Evolutionary conservation across 2,329 filamentous ascomycete genomes (phyloP), one percentile per base, ranked within the genome.

Genomic region (Neopestalotiopsis sp.): DNA sequence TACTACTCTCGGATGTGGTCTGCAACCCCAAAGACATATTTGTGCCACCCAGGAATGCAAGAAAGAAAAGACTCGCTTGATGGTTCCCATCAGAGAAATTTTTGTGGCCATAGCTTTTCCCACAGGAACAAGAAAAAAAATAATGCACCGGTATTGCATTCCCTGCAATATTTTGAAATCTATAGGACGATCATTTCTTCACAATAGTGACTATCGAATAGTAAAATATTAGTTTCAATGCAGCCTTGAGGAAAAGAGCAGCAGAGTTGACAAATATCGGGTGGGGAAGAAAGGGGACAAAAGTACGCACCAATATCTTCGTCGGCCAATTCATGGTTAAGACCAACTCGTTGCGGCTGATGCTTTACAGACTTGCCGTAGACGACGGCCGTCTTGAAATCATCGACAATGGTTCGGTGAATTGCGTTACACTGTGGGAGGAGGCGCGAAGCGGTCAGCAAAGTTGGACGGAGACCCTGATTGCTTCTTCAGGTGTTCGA

Each of bases 291-390:
- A 66, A 28, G 53, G 66, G 69, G 69, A 68, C 70, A 71, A 71
- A 73, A 63, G 68, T 67, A 86, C 91, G 84, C 87, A 95, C 94
- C 94, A 82, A 99, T 97, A 84, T 99, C 96, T 84, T 99, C 96
- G 80, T 99, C 96, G 69, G 90, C 94, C 77, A 99, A 87, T 85
- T 97, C 94, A 80, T 99, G 96, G 66, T 89, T 85, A 73, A 99
- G 87, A 64, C 96, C 96, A 71, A 98, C 96, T 77, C 95, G 90
- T 84, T 99, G 96, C 73, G 96, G 96, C 83, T 98, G 96, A 84
- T 99, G 96, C 87, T 98, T 98, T 74, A 98, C 95, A 68, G 95
- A 98, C 80, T 95, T 96, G 74, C 96, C 96, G 76, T 98, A 99
- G 57, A 99, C 96, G 78, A 99, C 92, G 67, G 96, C 96, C 71